Conservation (phyloP, 768 basidiomycete species). For the Cubamyces sp. region DNA sequence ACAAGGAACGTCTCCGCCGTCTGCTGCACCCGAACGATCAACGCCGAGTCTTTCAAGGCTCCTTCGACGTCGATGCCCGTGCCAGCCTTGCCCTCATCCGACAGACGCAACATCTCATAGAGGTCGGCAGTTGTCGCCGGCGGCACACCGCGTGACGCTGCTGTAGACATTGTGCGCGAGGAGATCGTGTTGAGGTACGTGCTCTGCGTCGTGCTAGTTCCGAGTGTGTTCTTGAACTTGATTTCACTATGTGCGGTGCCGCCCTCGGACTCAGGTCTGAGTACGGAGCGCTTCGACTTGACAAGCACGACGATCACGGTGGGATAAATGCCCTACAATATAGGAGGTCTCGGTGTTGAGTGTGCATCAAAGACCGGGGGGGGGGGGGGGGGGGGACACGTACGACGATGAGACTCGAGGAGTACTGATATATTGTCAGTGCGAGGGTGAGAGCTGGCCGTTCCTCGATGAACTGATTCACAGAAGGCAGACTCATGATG, state of each 20-base stretch:
- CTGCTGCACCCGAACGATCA: no score
- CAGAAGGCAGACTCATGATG: conserved; percentile 3
- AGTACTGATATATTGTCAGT: conserved; percentile 22
- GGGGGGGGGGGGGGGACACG: neutral
- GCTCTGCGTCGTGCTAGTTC: neutral
- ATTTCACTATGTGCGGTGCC: neutral
- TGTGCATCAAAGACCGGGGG: no score
- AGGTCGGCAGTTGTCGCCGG: conserved; percentile 1
- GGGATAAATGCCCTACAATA: conserved; percentile 29
- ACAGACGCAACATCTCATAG: conserved; percentile 4
- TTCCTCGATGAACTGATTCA: conserved; percentile 13
- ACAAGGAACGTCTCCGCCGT: neutral
- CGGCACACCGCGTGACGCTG: neutral
- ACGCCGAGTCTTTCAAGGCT: no score
- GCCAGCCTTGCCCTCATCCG: neutral
- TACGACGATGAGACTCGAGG: conserved; percentile 29
- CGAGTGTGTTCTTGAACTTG: neutral
- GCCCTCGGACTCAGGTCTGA: neutral
- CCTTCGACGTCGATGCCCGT: no score
- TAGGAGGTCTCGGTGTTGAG: neutral
- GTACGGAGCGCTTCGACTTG: conserved; percentile 16
- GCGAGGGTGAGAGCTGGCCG: conserved; percentile 20
- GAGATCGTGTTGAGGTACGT: neutral
- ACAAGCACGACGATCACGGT: conserved; percentile 30
- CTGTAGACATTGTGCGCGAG: neutral